These are phyloP conservation scores for Chaetothyriales sp. DNA, from an alignment of 2,329 filamentous ascomycete genomes.

Conservation along the genomic window DNA sequence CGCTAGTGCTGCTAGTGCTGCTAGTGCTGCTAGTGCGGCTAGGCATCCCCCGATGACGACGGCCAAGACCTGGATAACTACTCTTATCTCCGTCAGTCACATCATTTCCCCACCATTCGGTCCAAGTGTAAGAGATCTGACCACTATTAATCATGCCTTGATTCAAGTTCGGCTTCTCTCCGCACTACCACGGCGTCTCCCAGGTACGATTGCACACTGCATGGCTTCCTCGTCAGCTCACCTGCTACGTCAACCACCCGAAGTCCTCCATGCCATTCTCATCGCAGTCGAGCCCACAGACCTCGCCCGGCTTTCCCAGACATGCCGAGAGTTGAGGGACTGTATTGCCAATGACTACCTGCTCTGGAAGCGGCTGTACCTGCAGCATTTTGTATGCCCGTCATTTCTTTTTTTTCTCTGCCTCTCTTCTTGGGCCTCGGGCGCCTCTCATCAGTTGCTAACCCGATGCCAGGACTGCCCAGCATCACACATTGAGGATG, in stretches of 20 bases:
- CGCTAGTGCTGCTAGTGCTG: too few relatives aligned
- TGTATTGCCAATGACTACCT: constrained; percentile 43
- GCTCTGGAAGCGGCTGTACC: constrained; percentile 49
- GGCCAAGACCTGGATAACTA: too few relatives aligned
- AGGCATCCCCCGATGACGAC: too few relatives aligned
- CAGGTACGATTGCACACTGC: background rate
- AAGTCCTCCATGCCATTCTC: constrained; percentile 50
- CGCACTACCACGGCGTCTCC: background rate
- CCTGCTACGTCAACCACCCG: constrained; percentile 36
- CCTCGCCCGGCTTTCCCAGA: constrained; percentile 36
- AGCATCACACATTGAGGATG: constrained; percentile 9
- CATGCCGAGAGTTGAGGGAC: constrained; percentile 38
- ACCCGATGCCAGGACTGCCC: constrained; percentile 10
- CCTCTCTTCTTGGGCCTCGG: background rate
- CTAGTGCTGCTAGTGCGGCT: too few relatives aligned
- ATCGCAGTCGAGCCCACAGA: constrained; percentile 41
- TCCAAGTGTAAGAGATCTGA: too few relatives aligned
- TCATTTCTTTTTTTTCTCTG: too few relatives aligned
- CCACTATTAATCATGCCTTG: too few relatives aligned
- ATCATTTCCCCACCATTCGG: too few relatives aligned
- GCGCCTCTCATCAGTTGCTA: constrained; percentile 1
- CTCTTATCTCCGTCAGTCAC: too few relatives aligned
- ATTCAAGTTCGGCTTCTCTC: too few relatives aligned
- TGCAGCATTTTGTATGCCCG: constrained; percentile 37
- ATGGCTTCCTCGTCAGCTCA: background rate